These are phyloP conservation scores for Telfairia occidentalis DNA, from an alignment of 331 rosid species.

Conservation along the genomic window DNA sequence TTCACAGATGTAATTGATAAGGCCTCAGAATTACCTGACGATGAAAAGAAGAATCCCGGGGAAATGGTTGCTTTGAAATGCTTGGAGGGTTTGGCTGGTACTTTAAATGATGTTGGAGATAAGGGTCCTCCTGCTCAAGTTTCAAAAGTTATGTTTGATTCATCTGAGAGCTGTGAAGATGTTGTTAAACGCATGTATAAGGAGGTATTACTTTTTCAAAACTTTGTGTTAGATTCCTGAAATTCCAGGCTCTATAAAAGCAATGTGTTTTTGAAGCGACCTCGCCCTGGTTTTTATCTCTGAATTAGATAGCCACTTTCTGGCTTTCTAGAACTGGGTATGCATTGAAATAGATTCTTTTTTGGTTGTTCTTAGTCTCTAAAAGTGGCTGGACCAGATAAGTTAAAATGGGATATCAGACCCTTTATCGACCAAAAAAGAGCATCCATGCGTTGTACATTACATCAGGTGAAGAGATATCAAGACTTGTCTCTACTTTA, in stretches of 20 bases:
- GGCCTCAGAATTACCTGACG: constrained; percentile 30
- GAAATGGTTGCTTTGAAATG: constrained; percentile 61
- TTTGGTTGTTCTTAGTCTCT: constrained; percentile 26
- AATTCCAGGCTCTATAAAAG: neutral
- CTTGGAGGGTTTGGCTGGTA: constrained; percentile 41
- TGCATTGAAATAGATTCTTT: constrained; percentile 6
- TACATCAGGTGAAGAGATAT: constrained; percentile 42
- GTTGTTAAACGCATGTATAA: constrained; percentile 34
- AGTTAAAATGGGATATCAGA: constrained; percentile 33
- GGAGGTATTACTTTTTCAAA: constrained; percentile 30
- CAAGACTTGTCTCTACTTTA: neutral
- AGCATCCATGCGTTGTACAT: constrained; percentile 31
- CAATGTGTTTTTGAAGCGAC: neutral
- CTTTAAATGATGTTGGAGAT: neutral
- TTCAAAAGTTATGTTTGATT: constrained; percentile 34
- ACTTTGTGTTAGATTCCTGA: neutral
- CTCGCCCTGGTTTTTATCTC: neutral
- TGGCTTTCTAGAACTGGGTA: neutral
- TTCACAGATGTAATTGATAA: constrained; percentile 32
- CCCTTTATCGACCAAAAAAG: constrained; percentile 42
- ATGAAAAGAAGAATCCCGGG: constrained; percentile 25
- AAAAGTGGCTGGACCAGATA: constrained; percentile 20
- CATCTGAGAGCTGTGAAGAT: constrained; percentile 30
- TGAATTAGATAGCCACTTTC: neutral
- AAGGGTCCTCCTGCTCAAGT: constrained; percentile 19